Conservation (phyloP, 768 basidiomycete genomes). For the Cystofilobasidium macerans region DNA sequence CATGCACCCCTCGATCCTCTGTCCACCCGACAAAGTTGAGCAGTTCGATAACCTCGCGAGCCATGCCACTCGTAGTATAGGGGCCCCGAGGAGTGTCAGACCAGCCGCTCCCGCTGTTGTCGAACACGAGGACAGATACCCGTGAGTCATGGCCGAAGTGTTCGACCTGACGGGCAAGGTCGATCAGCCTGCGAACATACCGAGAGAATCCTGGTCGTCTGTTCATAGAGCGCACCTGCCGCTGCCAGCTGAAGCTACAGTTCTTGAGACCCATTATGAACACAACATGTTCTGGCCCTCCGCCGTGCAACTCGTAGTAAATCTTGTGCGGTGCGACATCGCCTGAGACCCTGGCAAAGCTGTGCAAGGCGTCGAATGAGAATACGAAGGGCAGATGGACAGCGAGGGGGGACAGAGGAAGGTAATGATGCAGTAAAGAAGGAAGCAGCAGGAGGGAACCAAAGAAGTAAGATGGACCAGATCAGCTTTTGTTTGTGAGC, state of each 20-base stretch:
- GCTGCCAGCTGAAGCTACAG: conserved; percentile 9
- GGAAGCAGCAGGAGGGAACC: neutral
- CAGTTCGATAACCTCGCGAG: conserved; percentile 56
- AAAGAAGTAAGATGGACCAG: neutral
- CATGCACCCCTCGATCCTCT: conserved; percentile 49
- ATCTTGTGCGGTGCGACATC: neutral
- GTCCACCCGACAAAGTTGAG: conserved; percentile 67
- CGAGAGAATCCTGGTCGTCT: too few relatives aligned
- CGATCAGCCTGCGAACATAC: too few relatives aligned
- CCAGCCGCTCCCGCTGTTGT: conserved; percentile 73
- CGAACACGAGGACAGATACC: conserved; percentile 61
- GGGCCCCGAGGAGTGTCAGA: conserved; percentile 60
- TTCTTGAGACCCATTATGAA: conserved; percentile 57
- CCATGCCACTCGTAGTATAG: conserved; percentile 59
- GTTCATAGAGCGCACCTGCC: conserved; percentile 11
- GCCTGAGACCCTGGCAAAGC: neutral
- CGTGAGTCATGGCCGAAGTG: conserved; percentile 51
- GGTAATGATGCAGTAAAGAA: too few relatives aligned
- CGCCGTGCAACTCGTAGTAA: conserved; percentile 57
- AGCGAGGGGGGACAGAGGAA: too few relatives aligned
- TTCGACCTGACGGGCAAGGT: conserved; percentile 52
- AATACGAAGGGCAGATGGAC: too few relatives aligned
- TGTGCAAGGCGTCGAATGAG: neutral
- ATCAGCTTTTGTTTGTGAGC: too few relatives aligned
- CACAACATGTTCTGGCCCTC: conserved; percentile 53